Evolutionary conservation across 1,284 basidiomycete genomes (phyloP), one percentile per base, ranked within the genome.

Genomic region (Cutaneotrichosporon cavernicola): DNA sequence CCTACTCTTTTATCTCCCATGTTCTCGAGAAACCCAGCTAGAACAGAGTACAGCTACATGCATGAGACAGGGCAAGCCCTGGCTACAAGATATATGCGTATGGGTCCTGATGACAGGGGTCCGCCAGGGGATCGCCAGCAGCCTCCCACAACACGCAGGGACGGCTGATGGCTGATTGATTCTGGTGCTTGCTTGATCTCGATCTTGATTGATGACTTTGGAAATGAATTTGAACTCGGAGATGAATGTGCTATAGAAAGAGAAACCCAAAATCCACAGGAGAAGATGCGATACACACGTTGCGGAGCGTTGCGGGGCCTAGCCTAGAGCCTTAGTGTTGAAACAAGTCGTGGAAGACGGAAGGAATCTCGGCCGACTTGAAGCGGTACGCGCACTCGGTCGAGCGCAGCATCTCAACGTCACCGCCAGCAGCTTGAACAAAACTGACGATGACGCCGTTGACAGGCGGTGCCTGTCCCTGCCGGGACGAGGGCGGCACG

Each of bases 341-440:
- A 67, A 79, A 79, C 60, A 79, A 65, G 60, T 79, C 77, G 50
- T 77, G 77, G 73, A 79, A 79, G 5, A 77, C 76, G 46, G 70
- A 66, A 1, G 77, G 77, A 57, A 79, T 77, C 60, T 79, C 77
- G 46, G 77, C 77, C 30, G 76, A 79, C 77, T 82, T 82, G 75
- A 82, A 94, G 86, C 93, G 91, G 85, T 94, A 95, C 81, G 92
- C 93, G 85, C 93, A 96, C 84, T 97, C 94, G 83, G 97, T 95
- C 71, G 91, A 93, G 75, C 94, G 87, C 69, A 97, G 83, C 94
- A 97, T 97, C 83, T 97, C 94, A 56, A 97, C 92, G 77, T 97
- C 94, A 53, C 94, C 94, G 40, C 94, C 94, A 2, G 92, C 93
- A 52, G 94, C 94, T 64, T 95, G 97, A 65, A 97, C 94, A 73